Base-by-base conservation (phyloP, 108 stramenopile genomes). In the Pseudonitzschia pungens region DNA sequence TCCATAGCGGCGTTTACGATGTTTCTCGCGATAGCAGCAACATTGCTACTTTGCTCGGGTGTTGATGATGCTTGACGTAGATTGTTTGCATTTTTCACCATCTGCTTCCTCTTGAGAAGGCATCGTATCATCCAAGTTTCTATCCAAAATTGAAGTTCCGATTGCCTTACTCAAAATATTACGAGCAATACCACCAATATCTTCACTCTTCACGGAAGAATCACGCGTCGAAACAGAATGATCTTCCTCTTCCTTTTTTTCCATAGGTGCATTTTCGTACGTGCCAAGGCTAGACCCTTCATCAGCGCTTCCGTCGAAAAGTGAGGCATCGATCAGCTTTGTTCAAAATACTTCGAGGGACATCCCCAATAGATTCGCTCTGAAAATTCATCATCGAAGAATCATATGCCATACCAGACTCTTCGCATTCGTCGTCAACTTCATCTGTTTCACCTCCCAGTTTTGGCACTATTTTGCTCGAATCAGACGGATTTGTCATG, bases 101-200 rank as follows among this genome's bases (percentile, higher is more conserved):
- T 15, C 15, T 15, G 14, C 53, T 54, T 15, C 53, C n/a, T 10
- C 8, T 24, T 21, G n/a, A 54, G n/a, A 24, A 21, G 53, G 53
- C 24, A 24, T 14, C 15, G 24, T 8, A 24, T 21, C n/a, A 24
- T 54, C 53, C 53, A 24, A 21, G 14, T 21, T 54, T 0, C 15
- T 54, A 24, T 54, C 53, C 8, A 24, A 21, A 14, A 24, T 24
- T 14, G 53, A 54, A 54, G 53, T 24, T 24, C 24, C 24, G 8
- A 21, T 54, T 54, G 53, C 53, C n/a, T 21, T 54, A 14, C n/a
- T 54, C n/a, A 54, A 24, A 24, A 58, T 58, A 26, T 58, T 58
- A 27, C 57, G 26, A 27, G 57, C 57, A 26, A 58, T 27, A 7
- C 2, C 28, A 14, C 24, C 57, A 58, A 58, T 0, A 31, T 58